Evolutionary conservation across 306 rosid species (phyloP), one percentile per base, ranked within the genome.

Genomic region (Calophaca sinica): DNA sequence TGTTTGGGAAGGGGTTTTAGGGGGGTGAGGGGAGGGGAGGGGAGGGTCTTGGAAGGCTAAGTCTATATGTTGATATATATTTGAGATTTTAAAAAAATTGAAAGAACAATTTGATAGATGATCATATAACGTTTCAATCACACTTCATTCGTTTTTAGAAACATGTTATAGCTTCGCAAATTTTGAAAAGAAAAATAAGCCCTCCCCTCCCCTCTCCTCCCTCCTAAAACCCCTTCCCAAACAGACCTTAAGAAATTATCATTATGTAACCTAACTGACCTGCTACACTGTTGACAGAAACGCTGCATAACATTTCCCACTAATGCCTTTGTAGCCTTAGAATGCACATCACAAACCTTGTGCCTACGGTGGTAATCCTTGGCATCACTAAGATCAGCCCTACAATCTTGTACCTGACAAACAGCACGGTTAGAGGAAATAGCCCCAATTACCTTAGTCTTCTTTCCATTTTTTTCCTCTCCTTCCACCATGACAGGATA

Each of bases 221-320:
- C n/a, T n/a, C n/a, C n/a, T n/a, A n/a, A n/a, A n/a, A n/a, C n/a
- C n/a, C n/a, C n/a, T n/a, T n/a, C n/a, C n/a, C n/a, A n/a, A n/a
- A n/a, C n/a, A n/a, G n/a, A n/a, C n/a, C n/a, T 20, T 7, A 69
- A 65, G 52, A 49, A 74, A 54, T 11, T 1, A 68, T 15, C 45
- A 61, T 14, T 45, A 36, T 7, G 68, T 3, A 72, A 78, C 52
- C 70, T 45, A 73, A 81, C 88, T 83, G 29, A 93, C 98, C 98
- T 88, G 90, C 98, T 93, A 76, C 98, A 93, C 83, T 93, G 98
- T 55, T 93, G 98, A 85, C 98, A 90, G 70, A 93, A 93, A 64
- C 98, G 85, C 88, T 93, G 97, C 98, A 90, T 72, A 72, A 84
- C 86, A 71, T 73, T 88, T 45, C 88, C 97, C 49, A 93, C 98